Evolutionary conservation across 2,329 filamentous ascomycete genomes (phyloP).

Genomic region (Aspergillus sp.): DNA sequence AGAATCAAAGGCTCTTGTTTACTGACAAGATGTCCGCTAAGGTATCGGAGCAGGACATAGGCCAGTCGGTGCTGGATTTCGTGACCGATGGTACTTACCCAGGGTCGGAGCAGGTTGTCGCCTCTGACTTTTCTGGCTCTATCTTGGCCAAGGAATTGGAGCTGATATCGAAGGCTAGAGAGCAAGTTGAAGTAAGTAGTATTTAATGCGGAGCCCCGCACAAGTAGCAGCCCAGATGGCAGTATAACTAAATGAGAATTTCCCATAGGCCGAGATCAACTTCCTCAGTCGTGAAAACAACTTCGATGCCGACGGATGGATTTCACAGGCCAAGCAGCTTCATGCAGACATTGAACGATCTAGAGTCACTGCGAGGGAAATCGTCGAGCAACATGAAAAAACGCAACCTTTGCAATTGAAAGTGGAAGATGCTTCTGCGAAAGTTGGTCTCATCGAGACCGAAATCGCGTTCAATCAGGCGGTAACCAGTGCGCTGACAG

Average conservation of each 20-base stretch:
- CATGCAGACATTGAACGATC: constrained; percentile 83
- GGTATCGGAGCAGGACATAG: constrained; percentile 47
- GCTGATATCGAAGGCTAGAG: constrained; percentile 53
- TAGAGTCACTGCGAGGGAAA: constrained; percentile 75
- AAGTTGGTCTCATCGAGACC: constrained; percentile 57
- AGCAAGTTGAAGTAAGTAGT: constrained; percentile 54
- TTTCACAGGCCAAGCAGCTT: constrained; percentile 77
- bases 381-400: constrained; percentile 73
- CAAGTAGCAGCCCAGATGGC: background rate
- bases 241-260: constrained; percentile 14
- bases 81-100: constrained; percentile 60
- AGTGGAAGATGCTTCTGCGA: constrained; percentile 62
- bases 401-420: constrained; percentile 64
- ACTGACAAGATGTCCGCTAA: constrained; percentile 37
- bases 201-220: background rate
- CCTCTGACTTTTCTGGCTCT: constrained; percentile 52
- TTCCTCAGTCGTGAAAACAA: constrained; percentile 74
- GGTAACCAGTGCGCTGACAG: constrained; percentile 53
- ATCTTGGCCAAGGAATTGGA: constrained; percentile 54
- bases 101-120: constrained; percentile 57
- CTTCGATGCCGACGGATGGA: constrained; percentile 82
- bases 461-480: constrained; percentile 63
- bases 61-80: constrained; percentile 65
- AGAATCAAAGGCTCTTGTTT: background rate
- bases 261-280: constrained; percentile 68